Conservation (phyloP, 148 eudicot species). For the Rhododendron vialii region DNA sequence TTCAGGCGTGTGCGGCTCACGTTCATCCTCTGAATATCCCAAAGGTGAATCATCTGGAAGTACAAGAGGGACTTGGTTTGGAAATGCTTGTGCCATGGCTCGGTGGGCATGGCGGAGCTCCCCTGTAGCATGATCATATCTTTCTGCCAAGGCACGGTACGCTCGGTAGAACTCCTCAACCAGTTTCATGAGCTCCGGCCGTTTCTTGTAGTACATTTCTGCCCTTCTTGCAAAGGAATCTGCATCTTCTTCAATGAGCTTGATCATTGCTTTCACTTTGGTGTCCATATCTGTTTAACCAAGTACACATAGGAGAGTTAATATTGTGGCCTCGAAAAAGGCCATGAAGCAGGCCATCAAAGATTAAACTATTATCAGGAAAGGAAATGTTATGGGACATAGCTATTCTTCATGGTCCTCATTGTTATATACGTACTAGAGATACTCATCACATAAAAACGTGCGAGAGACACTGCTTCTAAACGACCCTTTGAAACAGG, state of each 20-base stretch:
- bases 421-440: neutral
- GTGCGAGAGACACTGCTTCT: neutral
- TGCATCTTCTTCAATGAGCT: conserved; percentile 98
- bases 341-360: neutral
- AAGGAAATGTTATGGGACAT: no score
- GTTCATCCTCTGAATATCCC: conserved; percentile 23
- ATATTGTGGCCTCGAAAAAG: neutral
- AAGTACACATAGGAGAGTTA: neutral
- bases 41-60: conserved; percentile 63
- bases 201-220: conserved; percentile 94
- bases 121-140: conserved; percentile 95
- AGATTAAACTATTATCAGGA: neutral
- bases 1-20: conserved; percentile 47
- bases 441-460: neutral
- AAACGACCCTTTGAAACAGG: neutral
- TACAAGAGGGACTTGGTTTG: conserved; percentile 59
- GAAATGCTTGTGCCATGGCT: conserved; percentile 83
- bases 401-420: neutral
- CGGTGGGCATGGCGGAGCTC: conserved; percentile 90
- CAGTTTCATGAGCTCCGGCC: conserved; percentile 95
- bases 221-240: conserved; percentile 99
- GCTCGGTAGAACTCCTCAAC: conserved; percentile 99
- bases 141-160: conserved; percentile 93
- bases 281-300: conserved; percentile 73
- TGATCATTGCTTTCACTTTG: conserved; percentile 93